A percentile compares a stretch with the other conserved stretches of the same genome.
These are phyloP conservation scores for Tilletiopsis washingtonensis DNA, from an alignment of 1,284 basidiomycete genomes.

Conservation along the genomic window DNA sequence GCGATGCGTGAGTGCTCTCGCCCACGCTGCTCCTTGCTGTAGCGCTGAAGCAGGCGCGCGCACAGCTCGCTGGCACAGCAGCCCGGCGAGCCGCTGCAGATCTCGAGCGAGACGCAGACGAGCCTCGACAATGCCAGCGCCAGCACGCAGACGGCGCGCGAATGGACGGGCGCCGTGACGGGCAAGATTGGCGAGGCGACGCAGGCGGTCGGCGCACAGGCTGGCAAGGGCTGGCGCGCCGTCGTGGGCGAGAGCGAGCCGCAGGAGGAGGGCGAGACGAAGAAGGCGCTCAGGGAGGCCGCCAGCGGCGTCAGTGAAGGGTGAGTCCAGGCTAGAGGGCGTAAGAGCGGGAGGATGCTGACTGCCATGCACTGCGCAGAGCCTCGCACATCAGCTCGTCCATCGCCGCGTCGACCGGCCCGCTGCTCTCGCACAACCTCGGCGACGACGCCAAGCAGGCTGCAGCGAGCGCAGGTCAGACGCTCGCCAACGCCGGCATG, in stretches of 20 bases:
- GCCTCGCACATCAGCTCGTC: not conserved
- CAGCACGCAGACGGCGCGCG: not conserved
- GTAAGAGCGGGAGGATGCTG: not conserved
- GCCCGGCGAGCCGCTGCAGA: not conserved
- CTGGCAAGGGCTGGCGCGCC: not conserved
- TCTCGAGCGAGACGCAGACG: not conserved
- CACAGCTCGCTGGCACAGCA: no score
- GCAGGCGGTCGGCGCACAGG: not conserved
- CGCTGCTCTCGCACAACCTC: not conserved
- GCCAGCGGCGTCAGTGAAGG: not conserved
- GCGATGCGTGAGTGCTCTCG: no score
- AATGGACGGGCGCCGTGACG: not conserved
- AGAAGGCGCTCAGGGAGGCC: constrained; percentile 1
- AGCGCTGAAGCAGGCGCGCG: no score
- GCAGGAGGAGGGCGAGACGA: not conserved
- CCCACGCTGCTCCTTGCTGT: no score
- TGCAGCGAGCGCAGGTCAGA: not conserved
- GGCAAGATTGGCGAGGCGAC: not conserved
- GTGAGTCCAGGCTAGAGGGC: not conserved
- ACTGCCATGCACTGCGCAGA: no score
- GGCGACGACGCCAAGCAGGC: not conserved
- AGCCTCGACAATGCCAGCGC: not conserved
- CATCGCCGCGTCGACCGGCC: not conserved
- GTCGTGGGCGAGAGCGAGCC: not conserved
- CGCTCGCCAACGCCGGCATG: not conserved